A percentile compares a stretch with the other conserved stretches of the same genome.
phyloP scores from a whole-genome alignment of 345 rosid genomes.

The Populus tremula region DNA sequence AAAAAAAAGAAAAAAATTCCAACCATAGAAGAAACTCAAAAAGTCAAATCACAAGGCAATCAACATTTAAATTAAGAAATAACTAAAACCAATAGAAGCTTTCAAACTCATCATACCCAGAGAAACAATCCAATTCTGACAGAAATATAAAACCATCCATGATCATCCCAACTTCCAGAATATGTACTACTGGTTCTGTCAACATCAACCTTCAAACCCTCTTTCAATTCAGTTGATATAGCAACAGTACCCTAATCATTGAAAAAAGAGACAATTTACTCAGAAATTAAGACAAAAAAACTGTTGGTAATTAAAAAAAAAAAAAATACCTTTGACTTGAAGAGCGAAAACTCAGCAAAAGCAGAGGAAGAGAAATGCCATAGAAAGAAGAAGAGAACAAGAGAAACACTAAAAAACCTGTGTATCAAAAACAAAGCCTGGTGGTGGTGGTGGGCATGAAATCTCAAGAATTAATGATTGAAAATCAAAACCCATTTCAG shows the following conservation, averaged over 20 bases:
- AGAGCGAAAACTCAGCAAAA: constrained; percentile 40
- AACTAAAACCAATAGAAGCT: neutral
- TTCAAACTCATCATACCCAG: constrained; percentile 52
- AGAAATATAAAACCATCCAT: constrained; percentile 67
- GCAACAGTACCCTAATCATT: constrained; percentile 41
- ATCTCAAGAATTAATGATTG: no score
- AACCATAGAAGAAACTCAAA: neutral
- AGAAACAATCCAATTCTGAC: constrained; percentile 87
- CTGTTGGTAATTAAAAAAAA: neutral
- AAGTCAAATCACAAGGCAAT: neutral
- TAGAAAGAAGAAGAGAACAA: constrained; percentile 64
- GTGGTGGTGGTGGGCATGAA: constrained; percentile 20
- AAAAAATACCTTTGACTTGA: constrained; percentile 46
- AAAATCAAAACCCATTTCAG: no score
- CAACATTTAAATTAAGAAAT: constrained; percentile 8
- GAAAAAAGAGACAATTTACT: constrained; percentile 4
- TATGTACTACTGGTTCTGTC: constrained; percentile 31
- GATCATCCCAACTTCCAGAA: constrained; percentile 46
- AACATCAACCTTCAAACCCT: constrained; percentile 26
- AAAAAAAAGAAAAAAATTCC: neutral
- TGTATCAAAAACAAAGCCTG: constrained; percentile 93
- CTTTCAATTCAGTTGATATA: constrained; percentile 34
- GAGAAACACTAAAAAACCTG: constrained; percentile 87
- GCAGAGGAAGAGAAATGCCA: constrained; percentile 77
- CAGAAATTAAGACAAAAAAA: neutral